Conservation (phyloP, 2,329 filamentous ascomycete species). For the Gnomoniopsis smithogilvyi region DNA sequence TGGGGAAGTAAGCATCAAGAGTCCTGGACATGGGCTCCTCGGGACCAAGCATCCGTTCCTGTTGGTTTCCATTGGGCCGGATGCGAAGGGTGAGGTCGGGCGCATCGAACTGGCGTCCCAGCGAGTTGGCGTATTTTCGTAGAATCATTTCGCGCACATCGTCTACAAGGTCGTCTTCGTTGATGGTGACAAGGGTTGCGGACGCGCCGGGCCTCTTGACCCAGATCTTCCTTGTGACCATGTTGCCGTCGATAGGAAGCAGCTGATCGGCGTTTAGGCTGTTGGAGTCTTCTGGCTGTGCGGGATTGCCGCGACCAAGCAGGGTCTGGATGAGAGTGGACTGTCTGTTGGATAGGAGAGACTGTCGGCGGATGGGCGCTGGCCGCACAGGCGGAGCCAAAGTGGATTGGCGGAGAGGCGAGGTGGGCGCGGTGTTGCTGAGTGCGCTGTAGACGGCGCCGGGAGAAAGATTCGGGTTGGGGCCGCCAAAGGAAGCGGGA, state of each 20-base stretch:
- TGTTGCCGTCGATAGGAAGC: conserved; percentile 41
- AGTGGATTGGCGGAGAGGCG: conserved; percentile 24
- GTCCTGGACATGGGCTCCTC: conserved; percentile 80
- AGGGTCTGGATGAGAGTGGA: conserved; percentile 49
- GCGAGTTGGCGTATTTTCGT: conserved; percentile 88
- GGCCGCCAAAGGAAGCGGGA: conserved; percentile 8
- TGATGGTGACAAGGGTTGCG: conserved; percentile 79
- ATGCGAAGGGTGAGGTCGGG: conserved; percentile 85
- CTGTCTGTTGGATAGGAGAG: conserved; percentile 42
- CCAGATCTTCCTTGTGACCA: conserved; percentile 84
- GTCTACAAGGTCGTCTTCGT: conserved; percentile 88
- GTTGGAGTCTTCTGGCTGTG: conserved; percentile 36
- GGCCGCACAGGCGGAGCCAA: conserved; percentile 19
- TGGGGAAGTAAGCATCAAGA: conserved; percentile 79
- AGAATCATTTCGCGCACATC: conserved; percentile 91
- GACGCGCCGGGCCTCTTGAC: conserved; percentile 84
- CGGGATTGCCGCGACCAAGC: conserved; percentile 36
- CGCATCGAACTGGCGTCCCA: conserved; percentile 84
- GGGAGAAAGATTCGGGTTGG: conserved; percentile 18
- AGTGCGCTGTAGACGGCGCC: conserved; percentile 19
- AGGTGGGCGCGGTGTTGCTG: conserved; percentile 16
- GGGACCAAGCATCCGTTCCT: conserved; percentile 72
- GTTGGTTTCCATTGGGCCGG: conserved; percentile 61
- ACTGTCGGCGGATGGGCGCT: conserved; percentile 37
- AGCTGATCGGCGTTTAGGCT: conserved; percentile 29